phyloP scores from a whole-genome alignment of 78 protist genomes.

The Dictyostelium purpureum region DNA sequence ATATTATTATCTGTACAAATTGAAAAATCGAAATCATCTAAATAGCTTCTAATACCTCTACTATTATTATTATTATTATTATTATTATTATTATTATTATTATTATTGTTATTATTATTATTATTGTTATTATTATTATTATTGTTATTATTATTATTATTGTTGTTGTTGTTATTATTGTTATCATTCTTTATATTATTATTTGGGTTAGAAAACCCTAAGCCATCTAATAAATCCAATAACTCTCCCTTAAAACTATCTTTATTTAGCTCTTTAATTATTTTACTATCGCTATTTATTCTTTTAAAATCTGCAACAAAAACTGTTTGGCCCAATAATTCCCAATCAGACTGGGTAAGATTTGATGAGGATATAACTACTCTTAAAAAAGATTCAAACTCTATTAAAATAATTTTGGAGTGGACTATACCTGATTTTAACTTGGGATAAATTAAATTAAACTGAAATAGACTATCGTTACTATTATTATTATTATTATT shows the following conservation, averaged over 20 bases:
- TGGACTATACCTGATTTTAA: conserved; percentile 21
- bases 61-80: neutral
- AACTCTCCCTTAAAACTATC: conserved; percentile 2
- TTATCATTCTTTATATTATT: neutral
- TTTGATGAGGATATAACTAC: conserved; percentile 15
- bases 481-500: neutral
- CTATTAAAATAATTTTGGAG: conserved; percentile 22
- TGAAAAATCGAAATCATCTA: neutral
- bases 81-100: neutral
- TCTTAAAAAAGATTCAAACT: neutral
- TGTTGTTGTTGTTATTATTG: neutral
- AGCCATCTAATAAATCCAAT: neutral
- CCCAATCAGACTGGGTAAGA: conserved; percentile 20
- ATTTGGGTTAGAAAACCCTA: neutral
- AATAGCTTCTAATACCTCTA: neutral
- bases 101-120: neutral
- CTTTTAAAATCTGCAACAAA: conserved; percentile 10
- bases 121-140: neutral
- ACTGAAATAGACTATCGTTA: neutral
- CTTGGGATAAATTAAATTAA: neutral
- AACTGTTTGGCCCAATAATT: conserved; percentile 13
- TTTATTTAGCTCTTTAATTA: neutral
- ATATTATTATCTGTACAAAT: neutral
- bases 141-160: neutral
- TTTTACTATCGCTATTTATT: neutral